Evolutionary conservation across 345 rosid species (phyloP).

Genomic region (Populus ilicifolia): DNA sequence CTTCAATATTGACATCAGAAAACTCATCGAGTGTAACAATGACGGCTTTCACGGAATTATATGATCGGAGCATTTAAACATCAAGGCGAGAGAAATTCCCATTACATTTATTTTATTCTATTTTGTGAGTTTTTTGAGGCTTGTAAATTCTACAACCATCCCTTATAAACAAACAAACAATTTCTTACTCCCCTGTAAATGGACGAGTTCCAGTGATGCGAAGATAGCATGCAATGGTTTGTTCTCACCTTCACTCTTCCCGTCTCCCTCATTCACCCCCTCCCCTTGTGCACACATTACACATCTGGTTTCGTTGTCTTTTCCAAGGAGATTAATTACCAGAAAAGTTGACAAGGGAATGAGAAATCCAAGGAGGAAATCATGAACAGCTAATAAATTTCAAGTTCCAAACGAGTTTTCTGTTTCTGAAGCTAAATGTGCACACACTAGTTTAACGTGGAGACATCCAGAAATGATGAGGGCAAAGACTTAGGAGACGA

Average conservation of each 20-base stretch:
- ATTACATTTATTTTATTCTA: not conserved
- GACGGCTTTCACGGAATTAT: constrained; percentile 24
- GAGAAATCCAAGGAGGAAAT: not conserved
- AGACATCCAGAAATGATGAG: not conserved
- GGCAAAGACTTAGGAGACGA: not conserved
- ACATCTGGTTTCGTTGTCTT: not conserved
- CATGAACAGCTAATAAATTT: not conserved
- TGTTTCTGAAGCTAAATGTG: not conserved
- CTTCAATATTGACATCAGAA: constrained; percentile 45
- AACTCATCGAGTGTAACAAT: constrained; percentile 37
- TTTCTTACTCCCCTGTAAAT: not conserved
- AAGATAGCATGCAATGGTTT: not conserved
- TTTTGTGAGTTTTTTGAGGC: not conserved
- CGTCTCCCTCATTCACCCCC: not conserved
- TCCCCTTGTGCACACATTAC: not conserved
- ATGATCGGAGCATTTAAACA: not conserved
- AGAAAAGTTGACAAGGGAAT: not conserved
- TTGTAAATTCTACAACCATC: not conserved
- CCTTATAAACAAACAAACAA: not conserved
- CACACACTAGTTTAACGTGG: not conserved
- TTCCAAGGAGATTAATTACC: not conserved
- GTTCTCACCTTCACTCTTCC: not conserved
- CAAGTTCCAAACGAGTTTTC: not conserved
- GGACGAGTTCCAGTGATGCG: not conserved
- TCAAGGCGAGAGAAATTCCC: not conserved